Conservation (phyloP, 75 land plant genomes). For the Azolla pinnata region DNA sequence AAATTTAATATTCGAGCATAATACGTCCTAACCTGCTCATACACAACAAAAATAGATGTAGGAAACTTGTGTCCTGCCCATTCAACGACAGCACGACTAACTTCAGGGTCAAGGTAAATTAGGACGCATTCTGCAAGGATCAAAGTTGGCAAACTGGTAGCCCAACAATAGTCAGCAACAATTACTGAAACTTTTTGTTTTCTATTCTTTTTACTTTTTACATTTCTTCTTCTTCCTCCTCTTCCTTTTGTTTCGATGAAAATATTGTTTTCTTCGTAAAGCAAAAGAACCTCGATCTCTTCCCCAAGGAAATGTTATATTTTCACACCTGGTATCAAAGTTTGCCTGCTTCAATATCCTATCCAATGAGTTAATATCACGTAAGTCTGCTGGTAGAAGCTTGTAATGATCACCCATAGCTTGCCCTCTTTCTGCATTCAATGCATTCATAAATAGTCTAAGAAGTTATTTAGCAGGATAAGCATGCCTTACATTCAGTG, state of each 20-base stretch:
- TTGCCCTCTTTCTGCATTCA: constrained; percentile 70
- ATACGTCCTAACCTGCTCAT: constrained; percentile 78
- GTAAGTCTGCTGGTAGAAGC: constrained; percentile 73
- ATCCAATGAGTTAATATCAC: constrained; percentile 49
- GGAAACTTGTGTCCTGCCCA: constrained; percentile 85
- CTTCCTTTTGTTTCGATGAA: too few species aligned
- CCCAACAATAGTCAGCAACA: constrained; percentile 16
- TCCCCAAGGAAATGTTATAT: neutral
- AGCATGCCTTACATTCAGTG: too few species aligned
- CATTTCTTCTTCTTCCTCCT: too few species aligned
- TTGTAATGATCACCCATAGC: constrained; percentile 65
- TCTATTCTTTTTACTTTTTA: too few species aligned
- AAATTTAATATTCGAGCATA: neutral
- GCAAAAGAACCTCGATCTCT: too few species aligned
- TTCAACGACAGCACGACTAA: constrained; percentile 52
- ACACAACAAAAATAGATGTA: constrained; percentile 76
- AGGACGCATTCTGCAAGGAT: constrained; percentile 98
- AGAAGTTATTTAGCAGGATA: too few species aligned
- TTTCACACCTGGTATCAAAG: constrained; percentile 66
- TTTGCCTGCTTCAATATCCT: constrained; percentile 36
- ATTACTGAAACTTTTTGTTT: too few species aligned
- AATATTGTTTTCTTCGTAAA: too few species aligned
- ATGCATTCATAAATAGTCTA: constrained; percentile 3
- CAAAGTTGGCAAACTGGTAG: constrained; percentile 88
- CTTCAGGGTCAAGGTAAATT: constrained; percentile 86